phyloP scores from a whole-genome alignment of 2,329 filamentous ascomycete genomes.

The Cladosporium sp. region DNA sequence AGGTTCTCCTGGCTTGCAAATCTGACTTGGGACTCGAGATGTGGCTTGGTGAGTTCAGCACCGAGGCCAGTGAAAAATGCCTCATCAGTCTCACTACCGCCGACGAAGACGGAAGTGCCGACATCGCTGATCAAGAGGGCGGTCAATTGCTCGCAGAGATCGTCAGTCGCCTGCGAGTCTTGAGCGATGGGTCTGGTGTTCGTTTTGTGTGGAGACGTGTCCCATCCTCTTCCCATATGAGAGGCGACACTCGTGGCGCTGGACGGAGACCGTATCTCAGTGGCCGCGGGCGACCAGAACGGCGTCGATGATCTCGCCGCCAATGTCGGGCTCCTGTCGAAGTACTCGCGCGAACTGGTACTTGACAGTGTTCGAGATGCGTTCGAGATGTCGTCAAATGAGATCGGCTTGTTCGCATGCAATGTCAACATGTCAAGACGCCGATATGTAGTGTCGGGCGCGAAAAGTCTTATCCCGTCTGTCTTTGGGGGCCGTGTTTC shows the following conservation, averaged over 20 bases:
- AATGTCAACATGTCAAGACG: conserved; percentile 25
- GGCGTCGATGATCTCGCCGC: conserved; percentile 75
- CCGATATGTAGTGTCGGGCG: neutral
- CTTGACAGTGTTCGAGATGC: conserved; percentile 33
- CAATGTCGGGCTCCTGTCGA: conserved; percentile 69
- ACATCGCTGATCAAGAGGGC: conserved; percentile 87
- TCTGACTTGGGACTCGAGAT: conserved; percentile 20
- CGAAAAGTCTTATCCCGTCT: neutral
- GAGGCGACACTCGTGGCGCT: conserved; percentile 59
- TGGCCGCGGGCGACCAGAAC: conserved; percentile 87
- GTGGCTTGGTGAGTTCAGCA: conserved; percentile 37
- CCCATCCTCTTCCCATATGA: conserved; percentile 19
- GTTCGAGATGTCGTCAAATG: conserved; percentile 30
- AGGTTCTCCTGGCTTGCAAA: neutral
- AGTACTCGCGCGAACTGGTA: conserved; percentile 59
- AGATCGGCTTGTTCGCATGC: conserved; percentile 24
- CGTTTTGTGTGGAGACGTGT: conserved; percentile 17
- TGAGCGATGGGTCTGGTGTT: conserved; percentile 27
- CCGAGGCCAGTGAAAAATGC: conserved; percentile 71
- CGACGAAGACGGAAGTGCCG: conserved; percentile 80
- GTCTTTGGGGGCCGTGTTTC: neutral
- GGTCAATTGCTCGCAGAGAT: conserved; percentile 56
- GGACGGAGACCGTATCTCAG: conserved; percentile 63
- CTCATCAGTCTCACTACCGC: conserved; percentile 86
- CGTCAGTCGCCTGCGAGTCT: conserved; percentile 53